Percentiles rank a stretch among this genome's conserved stretches.
Conservation (phyloP, 139 green algal species). For the Spirogloea muscicola region DNA sequence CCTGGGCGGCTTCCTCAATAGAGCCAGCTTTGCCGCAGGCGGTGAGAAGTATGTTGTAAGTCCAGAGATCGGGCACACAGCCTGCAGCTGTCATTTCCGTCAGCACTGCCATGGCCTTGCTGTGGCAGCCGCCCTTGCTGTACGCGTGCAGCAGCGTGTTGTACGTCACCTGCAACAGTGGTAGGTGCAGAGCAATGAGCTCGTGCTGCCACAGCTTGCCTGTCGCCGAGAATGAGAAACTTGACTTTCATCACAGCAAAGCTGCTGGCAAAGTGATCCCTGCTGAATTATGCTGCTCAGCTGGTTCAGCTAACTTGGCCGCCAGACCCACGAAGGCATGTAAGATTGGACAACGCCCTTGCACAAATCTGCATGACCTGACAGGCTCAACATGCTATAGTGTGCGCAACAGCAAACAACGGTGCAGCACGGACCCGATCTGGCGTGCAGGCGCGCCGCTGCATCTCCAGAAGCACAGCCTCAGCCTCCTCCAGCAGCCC, state of each 20-base stretch:
- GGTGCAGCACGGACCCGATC: conserved; percentile 18
- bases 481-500: conserved; percentile 30
- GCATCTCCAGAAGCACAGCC: conserved; percentile 28
- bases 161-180: conserved; percentile 41
- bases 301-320: no score
- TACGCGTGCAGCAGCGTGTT: conserved; percentile 39
- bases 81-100: conserved; percentile 5
- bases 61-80: conserved; percentile 26
- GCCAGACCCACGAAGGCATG: no score
- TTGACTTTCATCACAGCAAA: no score
- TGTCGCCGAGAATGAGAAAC: no score
- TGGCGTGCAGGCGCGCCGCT: conserved; percentile 3
- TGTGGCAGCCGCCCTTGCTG: conserved; percentile 30
- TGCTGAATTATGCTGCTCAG: no score
- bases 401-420: no score
- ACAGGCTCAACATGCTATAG: no score
- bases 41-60: conserved; percentile 31
- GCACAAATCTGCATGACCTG: no score
- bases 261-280: no score
- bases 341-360: no score
- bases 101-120: conserved; percentile 24
- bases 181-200: no score
- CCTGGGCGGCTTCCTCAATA: conserved; percentile 8
- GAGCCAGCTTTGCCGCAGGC: conserved; percentile 19
- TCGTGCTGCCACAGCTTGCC: no score